A percentile compares a stretch with the other conserved stretches of the same genome.
Conservation (phyloP, 208 protist species). For the Trypanosoma platydactyli region DNA sequence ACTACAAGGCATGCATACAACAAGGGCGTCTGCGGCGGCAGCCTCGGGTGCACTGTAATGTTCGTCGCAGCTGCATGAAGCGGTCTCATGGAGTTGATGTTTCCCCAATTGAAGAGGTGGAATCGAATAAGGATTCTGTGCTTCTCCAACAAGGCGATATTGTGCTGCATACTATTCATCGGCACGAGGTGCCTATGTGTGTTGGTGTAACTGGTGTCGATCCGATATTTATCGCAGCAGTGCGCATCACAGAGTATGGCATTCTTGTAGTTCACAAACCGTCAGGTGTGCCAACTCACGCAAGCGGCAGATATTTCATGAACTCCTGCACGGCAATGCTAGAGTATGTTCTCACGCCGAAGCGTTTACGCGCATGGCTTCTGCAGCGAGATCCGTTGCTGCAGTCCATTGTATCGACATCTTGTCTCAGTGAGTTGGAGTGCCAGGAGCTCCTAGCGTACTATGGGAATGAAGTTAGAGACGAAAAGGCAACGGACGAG, state of each 20-base stretch:
- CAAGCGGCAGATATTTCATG: slow-evolving; percentile 89
- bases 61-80: slow-evolving; percentile 27
- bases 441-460: slow-evolving; percentile 60
- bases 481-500: background rate
- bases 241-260: slow-evolving; percentile 61
- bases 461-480: slow-evolving; percentile 30
- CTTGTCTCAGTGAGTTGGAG: slow-evolving; percentile 39
- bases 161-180: slow-evolving; percentile 90
- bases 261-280: slow-evolving; percentile 74
- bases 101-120: background rate
- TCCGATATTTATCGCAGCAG: slow-evolving; percentile 46
- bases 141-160: slow-evolving; percentile 73
- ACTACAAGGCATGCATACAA: slow-evolving; percentile 84
- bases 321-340: slow-evolving; percentile 91
- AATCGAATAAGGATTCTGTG: background rate
- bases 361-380: slow-evolving; percentile 71
- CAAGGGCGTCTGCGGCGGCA: slow-evolving; percentile 58
- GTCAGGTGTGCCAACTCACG: slow-evolving; percentile 81
- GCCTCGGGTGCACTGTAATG: slow-evolving; percentile 17
- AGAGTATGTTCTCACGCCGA: slow-evolving; percentile 83
- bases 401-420: slow-evolving; percentile 71
- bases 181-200: slow-evolving; percentile 92
- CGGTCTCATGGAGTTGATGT: slow-evolving; percentile 20
- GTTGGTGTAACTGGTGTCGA: slow-evolving; percentile 63
- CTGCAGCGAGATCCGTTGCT: slow-evolving; percentile 51